These are phyloP conservation scores for Leccinum aurantiacum DNA, from an alignment of 768 basidiomycete genomes.

Conservation along the genomic window DNA sequence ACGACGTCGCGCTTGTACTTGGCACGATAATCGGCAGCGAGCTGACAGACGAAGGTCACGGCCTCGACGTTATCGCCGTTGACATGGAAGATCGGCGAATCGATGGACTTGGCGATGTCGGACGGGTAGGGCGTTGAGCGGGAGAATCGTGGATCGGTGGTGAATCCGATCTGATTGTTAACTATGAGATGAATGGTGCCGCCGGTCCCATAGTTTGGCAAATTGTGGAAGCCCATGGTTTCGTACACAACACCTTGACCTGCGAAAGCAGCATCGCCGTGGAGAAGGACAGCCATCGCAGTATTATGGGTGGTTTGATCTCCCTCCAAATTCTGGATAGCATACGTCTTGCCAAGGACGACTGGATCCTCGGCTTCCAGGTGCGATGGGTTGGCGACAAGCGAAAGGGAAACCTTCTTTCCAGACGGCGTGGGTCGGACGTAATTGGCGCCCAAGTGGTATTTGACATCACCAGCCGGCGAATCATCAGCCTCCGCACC, in stretches of 20 bases:
- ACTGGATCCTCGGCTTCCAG: constrained; percentile 96
- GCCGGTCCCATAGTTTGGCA: constrained; percentile 94
- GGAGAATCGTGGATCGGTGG: constrained; percentile 95
- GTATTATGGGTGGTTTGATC: constrained; percentile 78
- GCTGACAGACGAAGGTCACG: constrained; percentile 96
- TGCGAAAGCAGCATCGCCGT: constrained; percentile 98
- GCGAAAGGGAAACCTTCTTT: constrained; percentile 94
- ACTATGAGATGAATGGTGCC: constrained; percentile 98
- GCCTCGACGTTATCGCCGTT: constrained; percentile 99
- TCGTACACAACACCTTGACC: constrained; percentile 99
- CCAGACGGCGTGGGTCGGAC: constrained; percentile 97
- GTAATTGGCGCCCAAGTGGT: constrained; percentile 98
- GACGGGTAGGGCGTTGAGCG: constrained; percentile 98
- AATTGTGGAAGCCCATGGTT: constrained; percentile 96
- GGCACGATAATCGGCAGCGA: constrained; percentile 96
- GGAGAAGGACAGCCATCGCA: constrained; percentile 93
- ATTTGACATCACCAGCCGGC: constrained; percentile 97
- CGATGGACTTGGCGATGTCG: constrained; percentile 97
- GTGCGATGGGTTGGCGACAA: constrained; percentile 98
- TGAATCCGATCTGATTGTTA: constrained; percentile 99
- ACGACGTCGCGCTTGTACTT: constrained; percentile 99
- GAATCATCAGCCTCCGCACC: constrained; percentile 72
- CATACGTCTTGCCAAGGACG: constrained; percentile 98
- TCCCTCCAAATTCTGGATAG: constrained; percentile 90
- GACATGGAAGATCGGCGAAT: constrained; percentile 98